Conservation (phyloP, 306 rosid genomes). For the Cucumis melo region DNA sequence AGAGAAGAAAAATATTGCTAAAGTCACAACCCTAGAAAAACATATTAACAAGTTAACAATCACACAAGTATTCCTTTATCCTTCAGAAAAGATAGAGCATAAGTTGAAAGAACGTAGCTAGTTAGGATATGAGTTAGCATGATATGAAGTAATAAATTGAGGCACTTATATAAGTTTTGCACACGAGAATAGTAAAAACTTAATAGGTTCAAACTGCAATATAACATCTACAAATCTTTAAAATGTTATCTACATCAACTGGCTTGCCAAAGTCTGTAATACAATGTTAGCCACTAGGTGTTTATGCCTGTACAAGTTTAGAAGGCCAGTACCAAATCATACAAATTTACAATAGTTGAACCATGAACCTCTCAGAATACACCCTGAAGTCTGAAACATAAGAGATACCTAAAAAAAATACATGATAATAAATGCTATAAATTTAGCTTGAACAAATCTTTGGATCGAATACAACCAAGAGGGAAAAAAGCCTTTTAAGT, state of each 20-base stretch:
- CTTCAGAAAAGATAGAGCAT: not conserved
- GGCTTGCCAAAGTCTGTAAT: no score
- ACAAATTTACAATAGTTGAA: no score
- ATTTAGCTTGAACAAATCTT: slow-evolving; percentile 44
- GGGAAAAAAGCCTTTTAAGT: slow-evolving; percentile 74
- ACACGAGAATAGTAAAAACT: no score
- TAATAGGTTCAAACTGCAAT: no score
- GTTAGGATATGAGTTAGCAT: not conserved
- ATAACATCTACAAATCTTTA: no score
- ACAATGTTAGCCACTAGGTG: no score
- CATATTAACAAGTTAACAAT: not conserved
- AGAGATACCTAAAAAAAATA: no score
- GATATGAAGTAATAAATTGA: not conserved
- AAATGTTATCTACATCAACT: no score
- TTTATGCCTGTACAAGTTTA: no score
- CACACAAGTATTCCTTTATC: not conserved
- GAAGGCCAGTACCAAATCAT: no score
- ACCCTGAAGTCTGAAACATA: no score
- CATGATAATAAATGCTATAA: slow-evolving; percentile 7
- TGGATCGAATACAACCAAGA: slow-evolving; percentile 69
- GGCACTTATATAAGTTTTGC: not conserved
- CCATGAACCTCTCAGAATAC: no score
- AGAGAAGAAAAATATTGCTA: not conserved
- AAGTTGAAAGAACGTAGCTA: not conserved
- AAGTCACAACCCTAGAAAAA: not conserved